Evolutionary conservation across 108 stramenopile genomes (phyloP), one percentile per base, ranked within the genome.

Genomic region (Fragilariopsis cylindrus): DNA sequence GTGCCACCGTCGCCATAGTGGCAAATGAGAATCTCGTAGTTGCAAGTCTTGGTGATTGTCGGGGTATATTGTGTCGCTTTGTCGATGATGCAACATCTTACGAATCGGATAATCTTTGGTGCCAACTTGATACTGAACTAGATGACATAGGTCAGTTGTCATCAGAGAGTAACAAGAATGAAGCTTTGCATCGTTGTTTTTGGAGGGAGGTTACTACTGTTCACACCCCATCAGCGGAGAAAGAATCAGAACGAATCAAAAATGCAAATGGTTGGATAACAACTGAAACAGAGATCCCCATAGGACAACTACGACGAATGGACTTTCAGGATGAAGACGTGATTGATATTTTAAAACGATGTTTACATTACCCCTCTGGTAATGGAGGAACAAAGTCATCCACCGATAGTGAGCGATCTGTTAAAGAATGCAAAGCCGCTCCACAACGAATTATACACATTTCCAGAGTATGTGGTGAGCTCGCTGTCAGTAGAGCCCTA

Each of bases 251-350:
- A 18, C 84, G 93, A 56, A 94, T 94, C 40, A 79, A 90, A 75
- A 44, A 71, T 8, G 93, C 93, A 2, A 90, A 91, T 71, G 93
- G 93, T 45, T 94, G 93, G 93, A 80, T 91, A 18, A 88, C 89
- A 8, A 69, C 79, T 15, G 93, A 91, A 77, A 83, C 78, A 3
- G 90, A 94, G 74, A 89, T 90, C 13, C 88, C 87, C 9, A 73
- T 78, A 65, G 84, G 79, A 7, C 92, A 90, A 60, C 72, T 90
- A 12, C 85, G 90, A 62, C 80, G 89, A 21, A 85, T 93, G 86
- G 88, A 88, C 57, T 82, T 90, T 21, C 71, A 72, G 21, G 89
- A 91, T 71, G 69, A 81, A 75, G 93, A 90, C 77, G 93, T 91
- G 18, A 68, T 88, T 13, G 90, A 85, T 42, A 91, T 91, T 75